Evolutionary conservation across 306 rosid genomes (phyloP).

Genomic region (Cucumis cinereus): DNA sequence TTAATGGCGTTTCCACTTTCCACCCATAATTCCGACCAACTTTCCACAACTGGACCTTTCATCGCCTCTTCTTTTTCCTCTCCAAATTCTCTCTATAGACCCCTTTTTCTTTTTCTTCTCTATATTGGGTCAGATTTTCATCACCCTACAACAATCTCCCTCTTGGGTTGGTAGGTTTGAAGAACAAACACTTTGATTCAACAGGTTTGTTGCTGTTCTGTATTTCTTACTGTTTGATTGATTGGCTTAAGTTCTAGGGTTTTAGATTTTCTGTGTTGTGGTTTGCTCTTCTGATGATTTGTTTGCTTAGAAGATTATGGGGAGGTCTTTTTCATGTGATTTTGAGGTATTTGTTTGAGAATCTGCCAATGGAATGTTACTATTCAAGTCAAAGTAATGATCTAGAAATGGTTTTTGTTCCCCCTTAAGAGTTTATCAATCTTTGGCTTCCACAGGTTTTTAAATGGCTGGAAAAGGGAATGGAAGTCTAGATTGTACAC

Average conservation of each 20-base stretch:
- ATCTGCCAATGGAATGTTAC: not conserved
- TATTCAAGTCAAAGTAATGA: not conserved
- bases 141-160: not conserved
- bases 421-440: not conserved
- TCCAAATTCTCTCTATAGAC: not conserved
- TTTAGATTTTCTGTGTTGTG: not conserved
- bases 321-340: not conserved
- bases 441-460: not conserved
- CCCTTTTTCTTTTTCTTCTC: not conserved
- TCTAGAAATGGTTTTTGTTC: not conserved
- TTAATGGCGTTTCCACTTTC: not conserved
- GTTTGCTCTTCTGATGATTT: not conserved
- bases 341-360: not conserved
- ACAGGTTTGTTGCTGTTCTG: not conserved
- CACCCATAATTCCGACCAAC: not conserved
- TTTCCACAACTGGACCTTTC: not conserved
- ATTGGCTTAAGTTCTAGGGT: not conserved
- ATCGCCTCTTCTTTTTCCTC: not conserved
- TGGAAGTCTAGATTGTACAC: conserved; percentile 72
- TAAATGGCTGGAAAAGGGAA: conserved; percentile 57
- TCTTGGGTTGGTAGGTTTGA: not conserved
- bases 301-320: not conserved
- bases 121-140: not conserved
- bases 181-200: not conserved
- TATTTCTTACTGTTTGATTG: not conserved